Base-by-base conservation (phyloP, 345 rosid species). In the Triadica sebifera region DNA sequence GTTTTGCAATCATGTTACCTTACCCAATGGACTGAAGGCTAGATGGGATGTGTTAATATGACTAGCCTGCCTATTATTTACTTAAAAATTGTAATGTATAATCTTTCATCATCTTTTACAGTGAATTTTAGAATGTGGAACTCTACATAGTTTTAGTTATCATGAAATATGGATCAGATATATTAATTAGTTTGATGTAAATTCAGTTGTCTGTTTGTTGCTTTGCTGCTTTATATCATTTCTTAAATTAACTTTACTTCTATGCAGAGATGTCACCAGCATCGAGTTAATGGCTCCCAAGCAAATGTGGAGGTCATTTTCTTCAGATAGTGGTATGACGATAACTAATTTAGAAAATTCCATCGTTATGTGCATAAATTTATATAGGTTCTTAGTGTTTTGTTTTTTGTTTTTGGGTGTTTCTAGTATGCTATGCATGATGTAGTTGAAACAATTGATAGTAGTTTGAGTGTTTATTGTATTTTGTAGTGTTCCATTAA, bases 301-400 rank as follows among this genome's bases (percentile, higher is more conserved):
- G 77, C 84, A 78, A 74, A 76, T 72, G 62, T 88, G 87, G 87
- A 78, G 87, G 74, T 72, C 85, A 55, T 91, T 85, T 81, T 91
- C 96, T 70, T 87, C 96, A 63, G 93, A 87, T 49, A 81, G 79
- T 76, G 92, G 96, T 91, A 78, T 73, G 82, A 77, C 78, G 62
- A 73, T 49, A 63, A 63, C 20, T 68, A n/a, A 58, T 61, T 67
- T 24, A 10, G 15, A 16, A 19, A 24, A n/a, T n/a, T n/a, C n/a
- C n/a, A n/a, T n/a, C n/a, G n/a, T n/a, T n/a, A n/a, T n/a, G n/a
- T n/a, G n/a, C n/a, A n/a, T n/a, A n/a, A n/a, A n/a, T n/a, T n/a
- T n/a, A n/a, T n/a, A n/a, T n/a, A n/a, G n/a, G n/a, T n/a, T 37
- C 64, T 59, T 25, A 61, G 20, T 20, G 11, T 1, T n/a, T n/a